Evolutionary conservation across 108 stramenopile species (phyloP), one percentile per base, ranked within the genome.

Genomic region (Fistulifera solaris): DNA sequence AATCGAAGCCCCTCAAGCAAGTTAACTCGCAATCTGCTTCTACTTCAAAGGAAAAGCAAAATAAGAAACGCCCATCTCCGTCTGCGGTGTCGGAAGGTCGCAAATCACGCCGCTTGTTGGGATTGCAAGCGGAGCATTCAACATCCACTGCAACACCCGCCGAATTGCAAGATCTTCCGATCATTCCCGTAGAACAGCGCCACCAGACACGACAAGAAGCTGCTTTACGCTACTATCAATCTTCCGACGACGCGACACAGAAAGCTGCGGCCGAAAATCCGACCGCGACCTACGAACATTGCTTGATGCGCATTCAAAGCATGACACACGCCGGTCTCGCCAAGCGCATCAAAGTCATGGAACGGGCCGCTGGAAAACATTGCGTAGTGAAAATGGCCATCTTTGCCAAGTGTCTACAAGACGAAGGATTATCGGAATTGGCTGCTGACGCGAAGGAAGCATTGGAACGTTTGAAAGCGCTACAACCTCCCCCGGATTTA

Each of bases 301-400:
- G 87, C 61, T 45, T 77, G 11, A 85, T 83, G 85, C 65, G 92
- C 52, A 77, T 89, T 12, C 62, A 59, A 49, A 81, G 71, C 38
- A 93, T 93, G 92, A 74, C 78, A 10, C 75, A 87, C 19, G 81
- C 78, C 42, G 78, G 64, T 18, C 63, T 94, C 45, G 22, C 38
- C n/a, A 83, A 77, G 63, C 70, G 92, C 23, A 65, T 89, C 48
- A 80, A 81, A 38, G 71, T 62, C 0, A 94, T 94, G 58, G 92
- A 94, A 72, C 73, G 83, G 19, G 92, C 92, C 25, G 81, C 86
- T 12, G 87, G 92, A 18, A 85, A 87, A 45, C 84, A 89, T 54
- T 85, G 83, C 56, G 77, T 94, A 26, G 78, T 94, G 10, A 94
- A 94, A 61, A 94, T 94, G 87, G 86, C 85, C 10, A 83, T 94